These are phyloP conservation scores for Eurotiales sp. DNA, from an alignment of 2,329 filamentous ascomycete species.

Conservation along the genomic window DNA sequence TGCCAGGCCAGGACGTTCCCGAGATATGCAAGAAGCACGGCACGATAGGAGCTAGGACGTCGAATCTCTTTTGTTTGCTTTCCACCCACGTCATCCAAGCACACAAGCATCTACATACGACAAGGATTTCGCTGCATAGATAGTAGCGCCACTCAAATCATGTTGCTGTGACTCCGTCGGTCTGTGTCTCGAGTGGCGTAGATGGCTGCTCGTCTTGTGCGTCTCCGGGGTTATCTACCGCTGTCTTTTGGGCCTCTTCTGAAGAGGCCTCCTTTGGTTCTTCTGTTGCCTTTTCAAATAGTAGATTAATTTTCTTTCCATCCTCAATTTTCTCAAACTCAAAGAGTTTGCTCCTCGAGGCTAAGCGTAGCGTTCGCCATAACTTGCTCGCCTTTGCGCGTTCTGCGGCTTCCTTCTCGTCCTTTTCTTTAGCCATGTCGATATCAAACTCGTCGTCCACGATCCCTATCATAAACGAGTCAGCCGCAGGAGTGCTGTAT, in stretches of 20 bases:
- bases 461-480: slow-evolving; percentile 69
- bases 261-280: slow-evolving; percentile 22
- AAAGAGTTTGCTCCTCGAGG: slow-evolving; percentile 67
- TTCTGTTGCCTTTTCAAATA: slow-evolving; percentile 37
- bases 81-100: background rate
- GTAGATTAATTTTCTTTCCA: slow-evolving; percentile 62
- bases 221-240: slow-evolving; percentile 3
- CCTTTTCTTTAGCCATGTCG: slow-evolving; percentile 68
- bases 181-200: background rate
- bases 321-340: slow-evolving; percentile 86
- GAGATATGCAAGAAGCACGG: background rate
- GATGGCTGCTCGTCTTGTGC: slow-evolving; percentile 3
- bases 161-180: background rate
- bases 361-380: slow-evolving; percentile 83
- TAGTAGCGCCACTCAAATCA: background rate
- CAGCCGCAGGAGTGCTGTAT: slow-evolving; percentile 65
- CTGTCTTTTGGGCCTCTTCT: slow-evolving; percentile 23
- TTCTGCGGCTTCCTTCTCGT: slow-evolving; percentile 56
- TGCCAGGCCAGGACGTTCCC: background rate
- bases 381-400: slow-evolving; percentile 81
- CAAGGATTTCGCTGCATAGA: background rate
- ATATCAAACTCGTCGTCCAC: slow-evolving; percentile 80
- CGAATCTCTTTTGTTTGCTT: too few relatives aligned
- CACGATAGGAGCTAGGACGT: background rate
- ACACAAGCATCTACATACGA: background rate